Conservation (phyloP, 176 grass and related monocot species). For the Musa schizocarpa region DNA sequence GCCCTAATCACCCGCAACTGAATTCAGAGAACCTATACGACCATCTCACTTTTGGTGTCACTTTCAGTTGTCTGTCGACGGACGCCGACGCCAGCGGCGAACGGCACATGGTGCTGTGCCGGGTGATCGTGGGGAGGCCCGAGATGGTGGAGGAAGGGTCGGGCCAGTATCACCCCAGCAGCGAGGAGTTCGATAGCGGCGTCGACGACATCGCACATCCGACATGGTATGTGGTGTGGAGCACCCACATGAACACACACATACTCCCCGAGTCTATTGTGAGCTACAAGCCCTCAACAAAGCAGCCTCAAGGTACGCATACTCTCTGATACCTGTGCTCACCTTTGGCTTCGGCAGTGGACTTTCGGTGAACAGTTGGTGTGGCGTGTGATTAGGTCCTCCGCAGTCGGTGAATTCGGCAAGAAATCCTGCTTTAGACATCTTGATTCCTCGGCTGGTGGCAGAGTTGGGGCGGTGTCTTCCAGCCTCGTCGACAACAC, state of each 20-base stretch:
- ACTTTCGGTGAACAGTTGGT: slow-evolving; percentile 8
- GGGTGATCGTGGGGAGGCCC: slow-evolving; percentile 52
- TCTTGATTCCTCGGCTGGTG: slow-evolving; percentile 42
- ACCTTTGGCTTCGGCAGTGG: background rate
- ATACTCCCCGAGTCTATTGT: slow-evolving; percentile 73
- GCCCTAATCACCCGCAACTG: background rate
- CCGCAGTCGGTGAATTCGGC: slow-evolving; percentile 3
- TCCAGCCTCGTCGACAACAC: slow-evolving; percentile 19
- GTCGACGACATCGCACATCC: slow-evolving; percentile 57
- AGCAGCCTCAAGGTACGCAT: slow-evolving; percentile 11
- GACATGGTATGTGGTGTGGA: slow-evolving; percentile 71
- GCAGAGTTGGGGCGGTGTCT: slow-evolving; percentile 41
- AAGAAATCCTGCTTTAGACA: slow-evolving; percentile 16
- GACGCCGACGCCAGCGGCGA: slow-evolving; percentile 48
- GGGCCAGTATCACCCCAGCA: slow-evolving; percentile 45
- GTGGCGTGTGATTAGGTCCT: slow-evolving; percentile 17
- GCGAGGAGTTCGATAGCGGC: slow-evolving; percentile 47
- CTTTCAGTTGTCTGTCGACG: slow-evolving; percentile 43
- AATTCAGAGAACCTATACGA: background rate
- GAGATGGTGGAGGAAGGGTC: slow-evolving; percentile 49
- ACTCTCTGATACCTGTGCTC: no score
- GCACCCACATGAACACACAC: slow-evolving; percentile 63
- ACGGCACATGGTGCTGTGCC: slow-evolving; percentile 69
- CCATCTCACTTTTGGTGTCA: background rate
- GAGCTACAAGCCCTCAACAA: slow-evolving; percentile 51